A percentile compares a stretch with the other conserved stretches of the same genome.
Conservation (phyloP, 805 yeast genomes). For the Barnettozyma botsteinii region DNA sequence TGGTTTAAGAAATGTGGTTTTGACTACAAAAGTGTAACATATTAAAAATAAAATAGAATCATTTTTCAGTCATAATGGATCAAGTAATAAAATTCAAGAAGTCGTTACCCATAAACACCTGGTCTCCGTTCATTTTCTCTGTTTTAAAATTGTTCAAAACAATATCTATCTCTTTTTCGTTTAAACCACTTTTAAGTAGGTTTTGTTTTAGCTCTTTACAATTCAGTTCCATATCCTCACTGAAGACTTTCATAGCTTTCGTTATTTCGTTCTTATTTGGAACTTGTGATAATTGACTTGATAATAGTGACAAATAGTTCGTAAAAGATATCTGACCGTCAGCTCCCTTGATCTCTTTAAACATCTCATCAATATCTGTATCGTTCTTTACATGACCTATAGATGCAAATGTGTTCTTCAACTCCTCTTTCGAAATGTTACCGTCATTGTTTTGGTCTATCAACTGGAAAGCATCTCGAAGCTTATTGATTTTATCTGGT, state of each 20-base stretch:
- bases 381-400: conserved; percentile 43
- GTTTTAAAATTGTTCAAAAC: conserved; percentile 51
- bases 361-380: conserved; percentile 44
- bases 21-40: background rate
- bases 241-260: conserved; percentile 54
- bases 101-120: conserved; percentile 52
- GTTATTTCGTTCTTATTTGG: conserved; percentile 47
- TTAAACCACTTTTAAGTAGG: conserved; percentile 39
- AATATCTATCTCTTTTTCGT: conserved; percentile 38
- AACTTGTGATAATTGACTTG: conserved; percentile 45
- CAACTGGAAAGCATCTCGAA: conserved; percentile 70
- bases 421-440: conserved; percentile 46
- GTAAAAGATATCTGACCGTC: conserved; percentile 47
- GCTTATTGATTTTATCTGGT: conserved; percentile 56
- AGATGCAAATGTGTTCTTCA: conserved; percentile 46
- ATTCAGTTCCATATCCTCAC: conserved; percentile 39
- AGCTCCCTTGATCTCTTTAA: conserved; percentile 8
- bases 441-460: conserved; percentile 84
- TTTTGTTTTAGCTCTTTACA: conserved; percentile 43
- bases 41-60: background rate
- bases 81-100: conserved; percentile 43
- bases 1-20: background rate
- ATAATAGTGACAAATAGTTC: conserved; percentile 58
- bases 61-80: no score
- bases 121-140: conserved; percentile 50